Percentiles rank a stretch among this genome's conserved stretches.
Conservation (phyloP, 352 stramenopile genomes). For the Pythium guiyangense region DNA sequence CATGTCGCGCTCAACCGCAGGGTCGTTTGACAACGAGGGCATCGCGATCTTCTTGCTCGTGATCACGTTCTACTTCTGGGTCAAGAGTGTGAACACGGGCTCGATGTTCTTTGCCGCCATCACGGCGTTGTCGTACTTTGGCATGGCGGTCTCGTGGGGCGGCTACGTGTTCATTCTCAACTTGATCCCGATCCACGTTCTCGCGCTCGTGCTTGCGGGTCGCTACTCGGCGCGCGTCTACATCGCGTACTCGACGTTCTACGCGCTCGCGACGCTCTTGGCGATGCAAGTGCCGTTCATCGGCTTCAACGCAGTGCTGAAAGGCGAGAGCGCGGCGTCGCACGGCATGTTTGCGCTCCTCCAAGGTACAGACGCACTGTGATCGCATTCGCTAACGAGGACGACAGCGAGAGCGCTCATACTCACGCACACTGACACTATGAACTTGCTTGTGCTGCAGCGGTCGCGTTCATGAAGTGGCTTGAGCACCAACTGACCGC, state of each 20-base stretch:
- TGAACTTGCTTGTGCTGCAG: constrained; percentile 15
- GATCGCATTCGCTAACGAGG: not conserved
- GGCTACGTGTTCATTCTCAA: constrained; percentile 99
- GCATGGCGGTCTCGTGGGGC: constrained; percentile 96
- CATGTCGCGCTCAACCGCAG: constrained; percentile 95
- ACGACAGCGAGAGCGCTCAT: not conserved
- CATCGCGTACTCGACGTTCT: constrained; percentile 98
- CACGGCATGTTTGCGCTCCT: constrained; percentile 94
- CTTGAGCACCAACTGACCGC: constrained; percentile 43
- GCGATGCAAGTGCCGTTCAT: constrained; percentile 99
- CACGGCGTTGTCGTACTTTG: constrained; percentile 92
- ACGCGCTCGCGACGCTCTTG: constrained; percentile 92
- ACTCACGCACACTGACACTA: not conserved
- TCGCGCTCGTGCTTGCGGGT: constrained; percentile 88
- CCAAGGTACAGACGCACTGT: constrained; percentile 38
- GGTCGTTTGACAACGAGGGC: constrained; percentile 98
- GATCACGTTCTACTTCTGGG: constrained; percentile 97
- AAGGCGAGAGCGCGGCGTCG: constrained; percentile 68
- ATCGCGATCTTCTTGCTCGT: constrained; percentile 98
- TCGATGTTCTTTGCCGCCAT: constrained; percentile 64
- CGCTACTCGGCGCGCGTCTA: constrained; percentile 93
- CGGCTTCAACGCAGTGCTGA: constrained; percentile 93
- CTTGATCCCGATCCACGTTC: constrained; percentile 95
- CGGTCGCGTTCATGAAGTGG: constrained; percentile 49
- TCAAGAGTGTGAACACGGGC: constrained; percentile 74